These are phyloP conservation scores for Cucurbita argyrosperma DNA, from an alignment of 306 rosid genomes.

Conservation along the genomic window DNA sequence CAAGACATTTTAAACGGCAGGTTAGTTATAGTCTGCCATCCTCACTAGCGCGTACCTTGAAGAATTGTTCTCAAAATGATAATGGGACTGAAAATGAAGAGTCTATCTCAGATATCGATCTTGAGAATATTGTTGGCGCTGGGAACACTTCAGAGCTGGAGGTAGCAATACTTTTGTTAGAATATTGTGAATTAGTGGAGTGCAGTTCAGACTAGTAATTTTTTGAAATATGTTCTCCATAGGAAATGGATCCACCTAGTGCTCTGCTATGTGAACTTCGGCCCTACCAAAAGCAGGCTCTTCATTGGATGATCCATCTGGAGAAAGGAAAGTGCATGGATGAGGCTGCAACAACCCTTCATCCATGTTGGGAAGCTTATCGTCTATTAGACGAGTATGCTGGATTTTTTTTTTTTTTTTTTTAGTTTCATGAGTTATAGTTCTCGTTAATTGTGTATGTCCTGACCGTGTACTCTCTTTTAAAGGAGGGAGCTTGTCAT, in stretches of 20 bases:
- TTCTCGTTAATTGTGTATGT: slow-evolving; percentile 7
- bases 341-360: slow-evolving; percentile 63
- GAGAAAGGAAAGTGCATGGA: slow-evolving; percentile 66
- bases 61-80: slow-evolving; percentile 39
- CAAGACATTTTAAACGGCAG: slow-evolving; percentile 18
- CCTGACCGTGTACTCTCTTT: not conserved
- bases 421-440: not conserved
- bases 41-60: slow-evolving; percentile 18
- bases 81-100: slow-evolving; percentile 43
- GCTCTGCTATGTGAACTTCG: slow-evolving; percentile 70
- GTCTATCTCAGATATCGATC: slow-evolving; percentile 52
- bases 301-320: slow-evolving; percentile 71
- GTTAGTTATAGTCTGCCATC: slow-evolving; percentile 34
- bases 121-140: slow-evolving; percentile 77
- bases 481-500: slow-evolving; percentile 58
- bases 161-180: slow-evolving; percentile 27
- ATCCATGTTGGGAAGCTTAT: slow-evolving; percentile 97
- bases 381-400: slow-evolving; percentile 62
- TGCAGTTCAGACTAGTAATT: slow-evolving; percentile 3
- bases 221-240: slow-evolving; percentile 11
- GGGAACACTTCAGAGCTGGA: slow-evolving; percentile 68
- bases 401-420: not conserved
- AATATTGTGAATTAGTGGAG: slow-evolving; percentile 11
- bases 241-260: slow-evolving; percentile 88
- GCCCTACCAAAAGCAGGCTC: slow-evolving; percentile 88